Percentiles rank a stretch among this genome's conserved stretches.
phyloP scores from a whole-genome alignment of 352 stramenopile species.

The Phytophthora meadii region DNA sequence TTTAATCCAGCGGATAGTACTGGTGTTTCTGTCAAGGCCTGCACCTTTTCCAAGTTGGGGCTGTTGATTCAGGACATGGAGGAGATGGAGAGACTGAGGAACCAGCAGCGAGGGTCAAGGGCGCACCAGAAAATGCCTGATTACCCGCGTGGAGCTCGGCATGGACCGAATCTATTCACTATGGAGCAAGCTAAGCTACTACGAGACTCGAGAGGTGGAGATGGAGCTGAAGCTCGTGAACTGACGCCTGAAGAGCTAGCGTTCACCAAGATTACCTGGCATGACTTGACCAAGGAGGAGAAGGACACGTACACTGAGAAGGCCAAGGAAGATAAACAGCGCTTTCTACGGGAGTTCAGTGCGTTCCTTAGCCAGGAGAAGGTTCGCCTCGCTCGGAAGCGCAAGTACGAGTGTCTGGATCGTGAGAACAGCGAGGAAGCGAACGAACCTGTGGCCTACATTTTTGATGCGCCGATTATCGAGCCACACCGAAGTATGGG shows the following conservation, averaged over 20 bases:
- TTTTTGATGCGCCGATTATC: slow-evolving; percentile 80
- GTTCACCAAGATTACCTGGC: slow-evolving; percentile 50
- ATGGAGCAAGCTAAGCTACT: slow-evolving; percentile 67
- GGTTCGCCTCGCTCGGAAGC: slow-evolving; percentile 46
- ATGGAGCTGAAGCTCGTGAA: slow-evolving; percentile 16
- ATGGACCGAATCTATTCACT: slow-evolving; percentile 69
- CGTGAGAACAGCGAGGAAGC: slow-evolving; percentile 22
- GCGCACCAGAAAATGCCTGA: slow-evolving; percentile 54
- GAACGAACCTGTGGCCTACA: slow-evolving; percentile 69
- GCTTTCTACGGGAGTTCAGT: slow-evolving; percentile 57
- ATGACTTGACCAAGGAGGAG: slow-evolving; percentile 52
- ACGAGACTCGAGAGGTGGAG: slow-evolving; percentile 18
- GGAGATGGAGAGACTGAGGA: slow-evolving; percentile 60
- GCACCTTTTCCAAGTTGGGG: slow-evolving; percentile 70
- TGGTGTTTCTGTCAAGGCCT: slow-evolving; percentile 36
- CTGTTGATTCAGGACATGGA: slow-evolving; percentile 79
- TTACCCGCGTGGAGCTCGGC: slow-evolving; percentile 64
- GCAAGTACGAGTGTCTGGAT: slow-evolving; percentile 59
- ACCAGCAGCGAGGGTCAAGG: slow-evolving; percentile 58
- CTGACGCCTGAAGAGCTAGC: slow-evolving; percentile 38
- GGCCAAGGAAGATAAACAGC: slow-evolving; percentile 53
- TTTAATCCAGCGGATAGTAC: slow-evolving; percentile 53
- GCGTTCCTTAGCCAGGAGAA: slow-evolving; percentile 66
- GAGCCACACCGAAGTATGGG: slow-evolving; percentile 56
- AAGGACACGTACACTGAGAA: slow-evolving; percentile 57